Conservation (phyloP, 139 green algal genomes). For the Chlamydomonas schloesseri region DNA sequence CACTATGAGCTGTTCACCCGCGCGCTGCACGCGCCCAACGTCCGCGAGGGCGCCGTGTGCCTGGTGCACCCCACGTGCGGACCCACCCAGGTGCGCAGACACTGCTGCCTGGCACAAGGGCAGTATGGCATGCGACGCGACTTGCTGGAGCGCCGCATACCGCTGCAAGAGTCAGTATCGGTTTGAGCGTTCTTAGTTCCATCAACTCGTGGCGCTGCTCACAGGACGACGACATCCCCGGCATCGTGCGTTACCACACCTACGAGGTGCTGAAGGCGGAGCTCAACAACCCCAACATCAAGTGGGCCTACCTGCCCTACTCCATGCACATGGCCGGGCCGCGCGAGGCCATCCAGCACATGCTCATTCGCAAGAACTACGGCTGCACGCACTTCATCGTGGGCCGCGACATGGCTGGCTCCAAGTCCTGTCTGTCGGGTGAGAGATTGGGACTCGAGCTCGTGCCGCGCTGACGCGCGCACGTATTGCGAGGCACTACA, state of each 20-base stretch:
- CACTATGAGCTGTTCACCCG: slow-evolving; percentile 97
- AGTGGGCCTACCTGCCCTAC: slow-evolving; percentile 96
- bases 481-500: no score
- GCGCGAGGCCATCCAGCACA: slow-evolving; percentile 95
- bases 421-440: slow-evolving; percentile 85
- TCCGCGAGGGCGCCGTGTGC: slow-evolving; percentile 77
- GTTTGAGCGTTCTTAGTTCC: not conserved
- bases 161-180: no score
- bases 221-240: slow-evolving; percentile 98
- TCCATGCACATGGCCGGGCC: slow-evolving; percentile 97
- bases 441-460: not conserved
- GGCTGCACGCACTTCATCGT: slow-evolving; percentile 98
- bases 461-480: no score
- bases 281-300: slow-evolving; percentile 83
- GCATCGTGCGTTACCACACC: slow-evolving; percentile 92
- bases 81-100: slow-evolving; percentile 79
- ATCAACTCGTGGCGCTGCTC: no score
- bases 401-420: slow-evolving; percentile 94
- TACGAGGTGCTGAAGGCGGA: slow-evolving; percentile 96
- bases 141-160: no score
- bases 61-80: slow-evolving; percentile 94
- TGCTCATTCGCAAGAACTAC: slow-evolving; percentile 97
- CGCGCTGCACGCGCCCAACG: slow-evolving; percentile 86
- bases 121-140: no score
- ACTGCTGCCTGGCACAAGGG: not conserved